Conservation (phyloP, 2,329 filamentous ascomycete species). For the Arthrobotrys entomopaga region DNA sequence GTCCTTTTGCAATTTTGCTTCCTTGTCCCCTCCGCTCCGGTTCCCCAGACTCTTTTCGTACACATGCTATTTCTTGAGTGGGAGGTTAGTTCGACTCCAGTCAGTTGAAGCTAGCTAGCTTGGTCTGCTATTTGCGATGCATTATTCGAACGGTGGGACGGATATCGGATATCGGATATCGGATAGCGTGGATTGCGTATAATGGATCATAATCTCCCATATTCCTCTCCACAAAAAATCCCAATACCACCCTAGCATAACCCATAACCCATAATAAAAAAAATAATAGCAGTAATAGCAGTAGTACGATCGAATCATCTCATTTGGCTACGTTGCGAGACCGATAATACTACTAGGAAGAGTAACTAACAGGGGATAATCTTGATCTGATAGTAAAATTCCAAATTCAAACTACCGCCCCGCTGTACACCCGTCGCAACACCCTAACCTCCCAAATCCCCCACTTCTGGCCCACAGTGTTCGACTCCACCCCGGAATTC, state of each 20-base stretch:
- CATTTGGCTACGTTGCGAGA: neutral
- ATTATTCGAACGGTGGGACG: no score
- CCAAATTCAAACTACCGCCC: slow-evolving; percentile 73
- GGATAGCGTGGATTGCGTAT: no score
- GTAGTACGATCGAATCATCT: neutral
- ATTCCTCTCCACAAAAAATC: no score
- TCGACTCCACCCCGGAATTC: slow-evolving; percentile 81
- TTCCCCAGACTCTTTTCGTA: neutral
- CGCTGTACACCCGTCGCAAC: slow-evolving; percentile 80
- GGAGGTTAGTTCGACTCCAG: no score
- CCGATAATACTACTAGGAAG: neutral
- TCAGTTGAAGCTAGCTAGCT: no score
- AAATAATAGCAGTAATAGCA: neutral
- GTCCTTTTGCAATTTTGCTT: slow-evolving; percentile 1
- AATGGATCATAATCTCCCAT: no score
- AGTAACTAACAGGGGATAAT: neutral
- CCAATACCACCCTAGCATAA: neutral
- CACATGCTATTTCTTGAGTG: no score
- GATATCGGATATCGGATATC: no score
- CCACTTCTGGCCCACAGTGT: slow-evolving; percentile 93
- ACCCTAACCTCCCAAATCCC: slow-evolving; percentile 76
- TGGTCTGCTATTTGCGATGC: no score
- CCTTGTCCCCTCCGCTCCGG: neutral
- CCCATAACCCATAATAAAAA: neutral
- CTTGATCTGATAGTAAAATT: slow-evolving; percentile 70